A percentile compares a stretch with the other conserved stretches of the same genome.
Conservation (phyloP, 768 basidiomycete genomes). For the Leccinum boreale region DNA sequence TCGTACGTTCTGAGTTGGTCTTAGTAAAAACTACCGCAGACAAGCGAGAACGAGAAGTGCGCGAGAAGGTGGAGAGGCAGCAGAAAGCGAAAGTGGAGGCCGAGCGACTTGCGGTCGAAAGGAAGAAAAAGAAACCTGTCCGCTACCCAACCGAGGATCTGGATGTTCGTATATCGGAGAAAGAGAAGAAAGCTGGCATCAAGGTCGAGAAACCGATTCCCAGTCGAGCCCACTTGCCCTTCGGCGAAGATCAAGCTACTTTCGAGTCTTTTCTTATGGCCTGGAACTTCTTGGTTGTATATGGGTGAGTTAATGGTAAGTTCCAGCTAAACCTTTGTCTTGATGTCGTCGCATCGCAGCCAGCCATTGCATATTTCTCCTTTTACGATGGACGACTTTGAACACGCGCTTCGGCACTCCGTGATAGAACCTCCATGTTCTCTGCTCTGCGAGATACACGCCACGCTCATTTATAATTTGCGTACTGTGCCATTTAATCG, state of each 20-base stretch:
- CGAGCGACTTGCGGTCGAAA: slow-evolving; percentile 68
- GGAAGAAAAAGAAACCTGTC: slow-evolving; percentile 85
- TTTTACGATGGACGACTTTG: slow-evolving; percentile 92
- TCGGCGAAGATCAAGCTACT: slow-evolving; percentile 55
- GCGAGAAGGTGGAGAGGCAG: slow-evolving; percentile 66
- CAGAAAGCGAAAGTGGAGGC: slow-evolving; percentile 66
- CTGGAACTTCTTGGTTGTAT: slow-evolving; percentile 93
- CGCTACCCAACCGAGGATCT: slow-evolving; percentile 94
- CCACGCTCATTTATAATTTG: slow-evolving; percentile 83
- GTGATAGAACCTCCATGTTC: slow-evolving; percentile 64
- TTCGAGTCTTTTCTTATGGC: slow-evolving; percentile 88
- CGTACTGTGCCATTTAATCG: slow-evolving; percentile 78
- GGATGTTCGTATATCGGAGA: slow-evolving; percentile 74
- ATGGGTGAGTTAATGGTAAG: slow-evolving; percentile 63
- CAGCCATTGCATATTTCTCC: slow-evolving; percentile 84
- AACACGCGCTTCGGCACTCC: slow-evolving; percentile 79
- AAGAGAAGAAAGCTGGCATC: slow-evolving; percentile 78
- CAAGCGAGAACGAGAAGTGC: slow-evolving; percentile 66
- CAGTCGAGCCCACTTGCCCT: slow-evolving; percentile 61
- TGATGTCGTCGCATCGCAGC: slow-evolving; percentile 38
- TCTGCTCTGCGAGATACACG: slow-evolving; percentile 85
- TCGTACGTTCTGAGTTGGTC: slow-evolving; percentile 10
- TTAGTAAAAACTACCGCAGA: slow-evolving; percentile 42
- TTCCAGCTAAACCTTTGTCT: background rate
- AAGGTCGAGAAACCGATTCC: slow-evolving; percentile 65